These are phyloP conservation scores for Penicillium goetzii DNA, from an alignment of 495 filamentous ascomycete species.

Conservation along the genomic window DNA sequence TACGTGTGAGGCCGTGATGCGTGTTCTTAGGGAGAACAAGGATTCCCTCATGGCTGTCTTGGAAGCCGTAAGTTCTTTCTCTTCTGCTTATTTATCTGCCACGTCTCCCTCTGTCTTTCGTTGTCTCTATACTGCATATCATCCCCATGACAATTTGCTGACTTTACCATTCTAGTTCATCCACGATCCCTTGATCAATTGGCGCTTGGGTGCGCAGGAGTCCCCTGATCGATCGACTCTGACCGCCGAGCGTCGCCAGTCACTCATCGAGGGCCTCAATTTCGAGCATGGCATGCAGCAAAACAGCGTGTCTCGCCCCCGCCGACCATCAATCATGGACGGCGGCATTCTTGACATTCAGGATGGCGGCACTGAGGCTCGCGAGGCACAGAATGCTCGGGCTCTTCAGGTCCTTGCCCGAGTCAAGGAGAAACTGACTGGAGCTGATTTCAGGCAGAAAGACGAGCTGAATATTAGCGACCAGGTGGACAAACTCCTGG, in stretches of 20 bases:
- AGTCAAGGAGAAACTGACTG: constrained; percentile 92
- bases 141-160: constrained; percentile 15
- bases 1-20: constrained; percentile 97
- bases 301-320: constrained; percentile 51
- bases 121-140: not conserved
- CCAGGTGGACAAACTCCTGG: constrained; percentile 92
- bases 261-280: constrained; percentile 70
- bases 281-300: constrained; percentile 50
- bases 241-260: constrained; percentile 75
- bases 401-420: constrained; percentile 90
- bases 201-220: constrained; percentile 87
- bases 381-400: constrained; percentile 88
- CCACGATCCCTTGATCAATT: constrained; percentile 95
- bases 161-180: constrained; percentile 71
- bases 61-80: constrained; percentile 78
- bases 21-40: constrained; percentile 93
- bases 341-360: constrained; percentile 53
- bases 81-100: constrained; percentile 5
- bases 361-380: constrained; percentile 56
- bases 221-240: constrained; percentile 80
- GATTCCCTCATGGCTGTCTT: constrained; percentile 98
- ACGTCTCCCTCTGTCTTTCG: not conserved
- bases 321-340: constrained; percentile 55
- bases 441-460: constrained; percentile 61
- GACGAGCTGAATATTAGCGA: constrained; percentile 85